Evolutionary conservation across 1,284 basidiomycete species (phyloP), one percentile per base, ranked within the genome.

Genomic region (Trichosporon coremiiforme): DNA sequence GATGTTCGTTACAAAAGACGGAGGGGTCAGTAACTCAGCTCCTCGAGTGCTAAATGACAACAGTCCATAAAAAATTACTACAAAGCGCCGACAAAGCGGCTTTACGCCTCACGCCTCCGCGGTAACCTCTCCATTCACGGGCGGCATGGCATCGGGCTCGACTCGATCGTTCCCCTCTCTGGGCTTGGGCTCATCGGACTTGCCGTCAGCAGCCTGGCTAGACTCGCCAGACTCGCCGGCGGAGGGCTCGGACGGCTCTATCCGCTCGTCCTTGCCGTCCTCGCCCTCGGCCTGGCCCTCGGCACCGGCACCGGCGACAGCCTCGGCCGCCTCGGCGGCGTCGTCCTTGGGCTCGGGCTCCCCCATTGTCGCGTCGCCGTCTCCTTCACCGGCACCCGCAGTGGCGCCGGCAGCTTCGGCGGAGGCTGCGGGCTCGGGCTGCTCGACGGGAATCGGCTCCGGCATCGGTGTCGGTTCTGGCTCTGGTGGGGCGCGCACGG

Each of bases 401-500:
- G 25, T 25, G 25, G 25, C 2, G 25, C 1, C 25, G 25, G 25
- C 25, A 25, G 25, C 25, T 60, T 20, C 55, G 15, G 12, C 25
- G 9, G 45, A 4, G 17, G 15, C 22, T 17, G 22, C 50, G 36
- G 36, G 36, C 36, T 53, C 50, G 36, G 36, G 36, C 36, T 38
- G 36, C 36, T 38, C 36, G 10, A 31, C 22, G 7, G 55, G 25
- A 3, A 31, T 22, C 5, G 31, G 31, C 25, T 60, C 55, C 13
- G 55, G 55, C 31, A 33, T 33, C 4, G 57, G 57, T 17, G 29
- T 33, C 29, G 57, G 57, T 10, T 62, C 57, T 15, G 64, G 45
- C 36, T 63, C 68, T 12, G 60, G 65, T 17, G n/a, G 33, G 17
- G 57, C 38, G 15, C 55, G 68, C 6, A 55, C 41, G 12, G 74